Conservation (phyloP, 148 eudicot genomes). For the Simmondsia chinensis region DNA sequence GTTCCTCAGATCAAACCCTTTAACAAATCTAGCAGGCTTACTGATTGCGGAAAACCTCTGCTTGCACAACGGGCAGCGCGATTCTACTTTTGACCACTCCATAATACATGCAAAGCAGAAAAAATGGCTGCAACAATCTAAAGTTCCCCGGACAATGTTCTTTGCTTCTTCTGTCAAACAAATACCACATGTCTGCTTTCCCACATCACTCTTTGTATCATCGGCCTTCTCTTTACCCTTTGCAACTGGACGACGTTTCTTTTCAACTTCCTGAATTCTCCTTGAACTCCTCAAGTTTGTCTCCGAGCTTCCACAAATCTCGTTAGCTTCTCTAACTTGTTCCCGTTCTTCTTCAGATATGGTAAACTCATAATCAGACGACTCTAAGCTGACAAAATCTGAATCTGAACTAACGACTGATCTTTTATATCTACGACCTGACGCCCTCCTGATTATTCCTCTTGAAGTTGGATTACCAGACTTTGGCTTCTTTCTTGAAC, state of each 20-base stretch:
- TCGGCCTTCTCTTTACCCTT: constrained; percentile 84
- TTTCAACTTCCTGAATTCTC: constrained; percentile 30
- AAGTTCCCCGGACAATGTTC: constrained; percentile 65
- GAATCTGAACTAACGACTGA: constrained; percentile 43
- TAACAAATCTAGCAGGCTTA: constrained; percentile 45
- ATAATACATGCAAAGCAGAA: constrained; percentile 89
- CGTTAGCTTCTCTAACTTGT: constrained; percentile 60
- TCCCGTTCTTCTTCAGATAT: constrained; percentile 98
- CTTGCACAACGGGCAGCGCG: constrained; percentile 96
- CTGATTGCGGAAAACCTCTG: constrained; percentile 71
- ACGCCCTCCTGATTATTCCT: constrained; percentile 24
- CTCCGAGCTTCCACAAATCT: constrained; percentile 35
- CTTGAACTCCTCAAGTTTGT: constrained; percentile 49
- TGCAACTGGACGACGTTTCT: constrained; percentile 34
- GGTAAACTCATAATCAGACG: constrained; percentile 67
- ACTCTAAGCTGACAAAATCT: constrained; percentile 51
- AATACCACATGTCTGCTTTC: constrained; percentile 84
- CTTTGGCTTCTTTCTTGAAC: constrained; percentile 17
- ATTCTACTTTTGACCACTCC: constrained; percentile 99
- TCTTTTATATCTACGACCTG: constrained; percentile 33
- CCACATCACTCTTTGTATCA: constrained; percentile 39
- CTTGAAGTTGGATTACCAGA: constrained; percentile 14
- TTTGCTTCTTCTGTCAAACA: constrained; percentile 87
- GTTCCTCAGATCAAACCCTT: constrained; percentile 37
- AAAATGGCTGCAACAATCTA: constrained; percentile 86